Evolutionary conservation across 2,329 filamentous ascomycete species (phyloP), one percentile per base, ranked within the genome.

Genomic region (Beauveria scarabaeidicola): DNA sequence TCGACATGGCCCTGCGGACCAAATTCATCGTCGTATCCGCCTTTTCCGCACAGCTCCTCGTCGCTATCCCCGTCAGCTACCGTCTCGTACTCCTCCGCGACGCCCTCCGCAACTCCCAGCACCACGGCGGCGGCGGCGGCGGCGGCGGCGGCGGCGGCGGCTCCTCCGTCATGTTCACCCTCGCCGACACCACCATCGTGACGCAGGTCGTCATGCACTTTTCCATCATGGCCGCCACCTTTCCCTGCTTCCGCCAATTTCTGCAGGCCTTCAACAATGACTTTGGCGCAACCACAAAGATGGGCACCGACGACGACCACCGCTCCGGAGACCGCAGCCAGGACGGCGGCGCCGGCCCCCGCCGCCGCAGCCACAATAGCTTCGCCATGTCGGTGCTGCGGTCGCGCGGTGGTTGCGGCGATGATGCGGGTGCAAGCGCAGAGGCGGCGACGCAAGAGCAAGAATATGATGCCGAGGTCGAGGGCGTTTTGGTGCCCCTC

Each of bases 161-260:
- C 32, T 36, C 32, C 32, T 36, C 55, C 5, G 25, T 58, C 38
- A 40, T 58, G 38, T 58, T 58, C 27, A 44, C 38, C 11, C 38
- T 58, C 19, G 59, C 63, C 15, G 23, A 60, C 19, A 47, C 47
- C 3, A 52, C 58, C 38, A 52, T 64, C 10, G 48, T 57, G 9
- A 64, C 63, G 4, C 63, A 64, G 52, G 60, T 62, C 11, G 63
- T 64, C n/a, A 58, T 64, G 60, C 63, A 64, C 47, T 63, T 64
- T 25, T 63, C 63, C 29, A 43, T 64, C 60, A 64, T 64, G 60
- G 63, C 63, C 15, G 63, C 63, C 13, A 64, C 63, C 1, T 64
- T 64, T n/a, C 63, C 63, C 11, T 64, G 63, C 58, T 62, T 64
- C 36, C 62, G 63, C 4, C 63, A 64, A 44, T 64, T 64, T 46